These are phyloP conservation scores for Aspergillus cejpii DNA, from an alignment of 2,329 filamentous ascomycete genomes.

Conservation along the genomic window DNA sequence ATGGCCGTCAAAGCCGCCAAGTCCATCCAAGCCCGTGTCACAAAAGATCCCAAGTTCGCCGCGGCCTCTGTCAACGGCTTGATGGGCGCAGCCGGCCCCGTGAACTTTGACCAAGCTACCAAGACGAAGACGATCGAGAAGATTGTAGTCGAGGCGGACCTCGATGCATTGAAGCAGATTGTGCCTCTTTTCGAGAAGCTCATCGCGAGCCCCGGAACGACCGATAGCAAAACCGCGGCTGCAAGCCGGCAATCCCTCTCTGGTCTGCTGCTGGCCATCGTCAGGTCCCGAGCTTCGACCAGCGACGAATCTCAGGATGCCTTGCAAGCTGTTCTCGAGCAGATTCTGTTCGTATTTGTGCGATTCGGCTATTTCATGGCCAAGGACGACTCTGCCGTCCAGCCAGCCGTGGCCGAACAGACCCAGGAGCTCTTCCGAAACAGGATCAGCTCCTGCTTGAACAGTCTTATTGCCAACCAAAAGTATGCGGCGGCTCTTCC, in stretches of 20 bases:
- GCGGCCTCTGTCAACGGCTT: slow-evolving; percentile 58
- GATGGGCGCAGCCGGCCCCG: slow-evolving; percentile 61
- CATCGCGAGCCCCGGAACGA: slow-evolving; percentile 42
- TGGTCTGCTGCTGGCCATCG: slow-evolving; percentile 48
- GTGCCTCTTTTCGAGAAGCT: slow-evolving; percentile 47
- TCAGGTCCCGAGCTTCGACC: slow-evolving; percentile 37
- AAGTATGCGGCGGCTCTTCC: slow-evolving; percentile 34
- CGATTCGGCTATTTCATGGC: slow-evolving; percentile 47
- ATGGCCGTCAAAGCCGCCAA: slow-evolving; percentile 72
- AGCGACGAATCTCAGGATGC: slow-evolving; percentile 28
- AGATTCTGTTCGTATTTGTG: slow-evolving; percentile 42
- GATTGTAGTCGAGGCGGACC: slow-evolving; percentile 56
- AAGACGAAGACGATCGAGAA: slow-evolving; percentile 79
- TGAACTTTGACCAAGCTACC: slow-evolving; percentile 79
- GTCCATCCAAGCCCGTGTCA: slow-evolving; percentile 58
- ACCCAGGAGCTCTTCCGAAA: slow-evolving; percentile 49
- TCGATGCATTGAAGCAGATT: slow-evolving; percentile 47
- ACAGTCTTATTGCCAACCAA: slow-evolving; percentile 43
- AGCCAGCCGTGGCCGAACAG: slow-evolving; percentile 43
- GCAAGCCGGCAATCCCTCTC: slow-evolving; percentile 46
- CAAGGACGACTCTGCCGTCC: slow-evolving; percentile 31
- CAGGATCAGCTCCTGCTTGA: slow-evolving; percentile 50
- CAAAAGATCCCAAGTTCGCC: slow-evolving; percentile 55
- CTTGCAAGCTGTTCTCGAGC: slow-evolving; percentile 40
- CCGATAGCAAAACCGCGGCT: slow-evolving; percentile 43